Conservation (phyloP, 768 basidiomycete genomes). For the Mycena sanguinolenta region DNA sequence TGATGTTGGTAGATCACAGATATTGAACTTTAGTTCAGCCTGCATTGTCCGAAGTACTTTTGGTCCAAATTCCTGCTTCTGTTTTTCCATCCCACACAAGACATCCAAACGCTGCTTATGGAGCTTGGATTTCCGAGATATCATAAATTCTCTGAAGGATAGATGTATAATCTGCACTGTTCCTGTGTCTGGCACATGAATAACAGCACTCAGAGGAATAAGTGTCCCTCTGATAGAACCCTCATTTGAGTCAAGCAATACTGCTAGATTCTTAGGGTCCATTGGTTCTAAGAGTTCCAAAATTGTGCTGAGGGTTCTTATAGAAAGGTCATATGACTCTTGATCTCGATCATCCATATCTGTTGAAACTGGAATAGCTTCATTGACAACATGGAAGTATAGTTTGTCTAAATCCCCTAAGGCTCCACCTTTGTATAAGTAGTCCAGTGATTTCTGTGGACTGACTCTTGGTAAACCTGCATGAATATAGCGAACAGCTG, state of each 20-base stretch:
- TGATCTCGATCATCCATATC: neutral
- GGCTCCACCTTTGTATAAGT: neutral
- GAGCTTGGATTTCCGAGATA: slow-evolving; percentile 11
- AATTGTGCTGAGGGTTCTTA: slow-evolving; percentile 3
- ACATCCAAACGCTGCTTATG: neutral
- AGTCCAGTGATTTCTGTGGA: neutral
- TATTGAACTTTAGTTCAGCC: slow-evolving; percentile 13
- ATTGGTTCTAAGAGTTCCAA: slow-evolving; percentile 2
- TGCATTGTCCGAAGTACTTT: slow-evolving; percentile 12
- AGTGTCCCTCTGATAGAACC: neutral
- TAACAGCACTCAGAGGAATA: slow-evolving; percentile 5
- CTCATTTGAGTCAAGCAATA: neutral
- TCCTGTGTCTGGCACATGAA: slow-evolving; percentile 4
- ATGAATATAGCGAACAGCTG: slow-evolving; percentile 8
- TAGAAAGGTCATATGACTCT: neutral
- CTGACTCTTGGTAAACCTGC: neutral
- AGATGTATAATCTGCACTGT: slow-evolving; percentile 5
- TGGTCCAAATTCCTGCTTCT: slow-evolving; percentile 1
- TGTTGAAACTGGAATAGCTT: neutral
- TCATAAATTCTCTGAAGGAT: slow-evolving; percentile 17
- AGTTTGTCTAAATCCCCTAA: neutral
- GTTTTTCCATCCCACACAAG: slow-evolving; percentile 12
- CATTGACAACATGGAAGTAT: slow-evolving; percentile 10
- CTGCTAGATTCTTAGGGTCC: neutral
- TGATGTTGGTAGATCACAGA: slow-evolving; percentile 15